phyloP scores from a whole-genome alignment of 805 yeast genomes.

The Metschnikowia cerradonensis region DNA sequence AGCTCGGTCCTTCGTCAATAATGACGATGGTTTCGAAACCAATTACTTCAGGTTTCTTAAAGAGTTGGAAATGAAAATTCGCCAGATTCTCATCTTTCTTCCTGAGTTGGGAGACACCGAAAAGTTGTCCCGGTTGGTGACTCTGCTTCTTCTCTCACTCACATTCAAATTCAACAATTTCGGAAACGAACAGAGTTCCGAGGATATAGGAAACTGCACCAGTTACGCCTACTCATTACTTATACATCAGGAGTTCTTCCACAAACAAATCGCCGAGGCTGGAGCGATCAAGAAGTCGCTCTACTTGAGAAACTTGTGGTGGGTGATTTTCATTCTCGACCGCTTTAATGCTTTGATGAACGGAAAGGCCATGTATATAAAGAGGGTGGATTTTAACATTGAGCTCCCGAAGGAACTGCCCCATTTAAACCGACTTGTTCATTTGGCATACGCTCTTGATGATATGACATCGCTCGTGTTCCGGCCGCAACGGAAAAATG shows the following conservation, averaged over 20 bases:
- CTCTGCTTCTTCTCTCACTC: constrained; percentile 19
- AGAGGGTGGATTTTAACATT: constrained; percentile 16
- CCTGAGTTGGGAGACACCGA: constrained; percentile 24
- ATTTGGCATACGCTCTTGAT: constrained; percentile 15
- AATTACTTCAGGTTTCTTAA: constrained; percentile 9
- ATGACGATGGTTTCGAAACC: constrained; percentile 4
- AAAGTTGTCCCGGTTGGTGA: constrained; percentile 16
- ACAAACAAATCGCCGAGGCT: constrained; percentile 7
- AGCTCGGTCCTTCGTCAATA: constrained; percentile 9
- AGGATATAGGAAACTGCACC: constrained; percentile 19
- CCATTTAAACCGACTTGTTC: constrained; percentile 11
- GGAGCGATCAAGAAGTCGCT: constrained; percentile 14
- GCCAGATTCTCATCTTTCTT: constrained; percentile 20
- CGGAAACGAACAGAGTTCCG: constrained; percentile 23
- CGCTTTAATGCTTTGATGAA: constrained; percentile 17
- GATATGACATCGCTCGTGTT: constrained; percentile 15
- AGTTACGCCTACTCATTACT: constrained; percentile 18
- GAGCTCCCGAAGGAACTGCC: constrained; percentile 12
- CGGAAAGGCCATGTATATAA: constrained; percentile 16
- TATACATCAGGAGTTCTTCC: constrained; percentile 19
- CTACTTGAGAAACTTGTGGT: constrained; percentile 18
- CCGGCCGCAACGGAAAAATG: constrained; percentile 11
- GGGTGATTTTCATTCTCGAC: constrained; percentile 20
- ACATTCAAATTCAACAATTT: constrained; percentile 18
- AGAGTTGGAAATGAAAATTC: constrained; percentile 19